Evolutionary conservation across 441 rosid species (phyloP), one percentile per base, ranked within the genome.

Genomic region (Codiaeum variegatum): DNA sequence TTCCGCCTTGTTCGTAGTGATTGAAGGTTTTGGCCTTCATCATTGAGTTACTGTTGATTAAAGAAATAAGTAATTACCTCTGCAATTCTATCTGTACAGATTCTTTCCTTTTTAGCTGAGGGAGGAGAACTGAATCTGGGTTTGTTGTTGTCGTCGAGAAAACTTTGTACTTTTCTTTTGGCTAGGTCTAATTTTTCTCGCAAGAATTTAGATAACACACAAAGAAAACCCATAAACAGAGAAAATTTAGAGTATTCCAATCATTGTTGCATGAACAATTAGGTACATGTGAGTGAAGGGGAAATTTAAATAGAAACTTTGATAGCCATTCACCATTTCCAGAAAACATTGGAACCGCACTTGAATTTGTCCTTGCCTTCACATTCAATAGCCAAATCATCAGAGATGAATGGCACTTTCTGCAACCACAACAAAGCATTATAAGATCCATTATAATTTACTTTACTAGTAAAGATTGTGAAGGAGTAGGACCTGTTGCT

Each of bases 341-440:
- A 89, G 90, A 94, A 94, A 59, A 92, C 98, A 83, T 92, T 94
- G 73, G 97, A 94, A 75, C 97, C 97, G 75, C 98, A 92, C 87
- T 91, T 89, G 89, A 61, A 92, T 77, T 92, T 94, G 88, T 92
- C 97, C 72, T 91, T 91, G 40, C 98, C 97, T 87, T 89, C 86
- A 36, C 98, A 94, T 73, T 90, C 98, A 86, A 94, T 76, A 0
- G 59, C 91, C 81, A 90, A 72, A 82, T 92, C 97, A 19, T 92
- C 97, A 40, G 86, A 75, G 78, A 92, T 66, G 78, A 89, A 92
- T 78, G 94, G 95, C 15, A 94, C 97, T 88, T 89, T 94, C 98
- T 92, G 93, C 84, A 86, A 59, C 31, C 78, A 52, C 36, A 26
- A 65, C 44, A 10, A 40, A 71, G 42, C 26, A 40, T 31, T 16